These are phyloP conservation scores for Scheffersomyces titani DNA, from an alignment of 1,139 yeast genomes.

Conservation along the genomic window DNA sequence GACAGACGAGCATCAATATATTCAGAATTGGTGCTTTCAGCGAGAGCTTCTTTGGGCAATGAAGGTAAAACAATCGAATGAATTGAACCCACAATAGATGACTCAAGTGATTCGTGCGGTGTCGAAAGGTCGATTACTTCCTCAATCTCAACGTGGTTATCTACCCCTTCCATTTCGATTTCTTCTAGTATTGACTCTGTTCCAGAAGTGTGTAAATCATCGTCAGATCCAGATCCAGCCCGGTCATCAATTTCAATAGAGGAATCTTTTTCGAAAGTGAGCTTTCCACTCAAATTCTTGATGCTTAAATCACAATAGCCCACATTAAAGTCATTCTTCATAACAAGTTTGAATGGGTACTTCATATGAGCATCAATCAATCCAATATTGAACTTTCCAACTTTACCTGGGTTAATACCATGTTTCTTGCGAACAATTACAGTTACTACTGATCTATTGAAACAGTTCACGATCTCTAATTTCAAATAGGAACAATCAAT, in stretches of 20 bases:
- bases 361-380: slow-evolving; percentile 35
- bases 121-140: not conserved
- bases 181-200: not conserved
- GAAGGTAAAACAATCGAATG: slow-evolving; percentile 39
- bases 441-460: slow-evolving; percentile 27
- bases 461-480: slow-evolving; percentile 33
- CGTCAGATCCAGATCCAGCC: not conserved
- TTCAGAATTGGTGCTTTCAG: slow-evolving; percentile 16
- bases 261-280: slow-evolving; percentile 5
- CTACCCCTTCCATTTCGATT: slow-evolving; percentile 5
- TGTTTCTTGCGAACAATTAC: slow-evolving; percentile 31
- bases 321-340: slow-evolving; percentile 22
- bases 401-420: slow-evolving; percentile 34
- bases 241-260: not conserved
- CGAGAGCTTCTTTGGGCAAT: slow-evolving; percentile 30
- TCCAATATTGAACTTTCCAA: slow-evolving; percentile 35
- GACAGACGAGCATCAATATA: slow-evolving; percentile 23
- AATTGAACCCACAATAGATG: slow-evolving; percentile 17
- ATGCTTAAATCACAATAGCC: slow-evolving; percentile 28
- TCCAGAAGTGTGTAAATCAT: slow-evolving; percentile 1
- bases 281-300: slow-evolving; percentile 25
- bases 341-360: slow-evolving; percentile 33
- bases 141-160: not conserved
- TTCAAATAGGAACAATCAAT: slow-evolving; percentile 35
- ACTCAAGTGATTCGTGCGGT: not conserved